A percentile compares a stretch with the other conserved stretches of the same genome.
Conservation (phyloP, 2,329 filamentous ascomycete species). For the Cladosporium sp. region DNA sequence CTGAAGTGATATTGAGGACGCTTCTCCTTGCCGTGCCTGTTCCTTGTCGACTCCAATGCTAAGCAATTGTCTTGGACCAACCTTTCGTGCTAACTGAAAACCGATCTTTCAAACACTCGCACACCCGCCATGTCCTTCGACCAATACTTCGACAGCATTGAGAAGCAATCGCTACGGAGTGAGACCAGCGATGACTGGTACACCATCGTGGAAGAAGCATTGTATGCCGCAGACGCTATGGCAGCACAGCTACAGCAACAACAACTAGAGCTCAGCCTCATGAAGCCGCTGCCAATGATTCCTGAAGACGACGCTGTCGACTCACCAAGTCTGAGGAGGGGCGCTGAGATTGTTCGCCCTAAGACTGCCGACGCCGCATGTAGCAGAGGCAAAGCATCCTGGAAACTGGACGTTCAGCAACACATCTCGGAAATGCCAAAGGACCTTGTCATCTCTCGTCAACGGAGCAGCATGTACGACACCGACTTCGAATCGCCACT, state of each 20-base stretch:
- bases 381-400: neutral
- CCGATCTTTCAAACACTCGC: neutral
- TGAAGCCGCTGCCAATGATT: slow-evolving; percentile 14
- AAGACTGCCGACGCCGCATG: neutral
- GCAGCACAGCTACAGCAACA: neutral
- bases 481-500: slow-evolving; percentile 12
- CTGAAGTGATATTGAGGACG: neutral
- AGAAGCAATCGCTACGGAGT: neutral
- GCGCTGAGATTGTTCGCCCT: neutral
- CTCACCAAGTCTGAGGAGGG: neutral
- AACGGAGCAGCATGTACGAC: slow-evolving; percentile 4
- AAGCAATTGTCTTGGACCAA: neutral
- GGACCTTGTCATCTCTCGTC: neutral
- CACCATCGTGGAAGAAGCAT: slow-evolving; percentile 11
- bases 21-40: neutral
- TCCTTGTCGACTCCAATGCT: neutral
- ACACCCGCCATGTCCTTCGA: slow-evolving; percentile 18
- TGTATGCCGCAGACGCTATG: slow-evolving; percentile 4
- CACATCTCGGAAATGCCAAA: neutral
- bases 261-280: neutral
- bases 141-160: slow-evolving; percentile 10
- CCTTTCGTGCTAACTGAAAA: neutral
- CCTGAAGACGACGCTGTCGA: slow-evolving; percentile 5
- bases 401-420: neutral
- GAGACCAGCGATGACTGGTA: slow-evolving; percentile 12